Base-by-base conservation (phyloP, 2,329 filamentous ascomycete species). In the Paracoccidioides brasiliensis region DNA sequence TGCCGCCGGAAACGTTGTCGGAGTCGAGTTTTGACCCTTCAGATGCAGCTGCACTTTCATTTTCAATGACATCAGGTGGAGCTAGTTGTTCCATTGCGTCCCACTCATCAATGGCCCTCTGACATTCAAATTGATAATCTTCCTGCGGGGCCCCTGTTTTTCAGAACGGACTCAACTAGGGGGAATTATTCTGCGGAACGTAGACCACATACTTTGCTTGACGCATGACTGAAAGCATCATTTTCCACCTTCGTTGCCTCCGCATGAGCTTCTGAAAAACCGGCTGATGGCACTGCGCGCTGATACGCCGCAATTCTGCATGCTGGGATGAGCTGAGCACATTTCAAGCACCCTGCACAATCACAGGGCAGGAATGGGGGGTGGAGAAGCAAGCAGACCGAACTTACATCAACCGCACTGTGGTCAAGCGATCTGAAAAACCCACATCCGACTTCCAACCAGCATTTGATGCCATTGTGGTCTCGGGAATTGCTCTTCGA, bases 161-260 rank as follows among this genome's bases (percentile, higher is more conserved):
- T 45, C n/a, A 46, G 28, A 46, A 46, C 7, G 30, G 15, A 14
- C 7, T 44, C 22, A 15, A 22, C 8, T 8, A 28, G 6, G n/a
- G 4, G 15, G n/a, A 7, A 5, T 33, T n/a, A 10, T 9, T 22
- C 44, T 10, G n/a, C 40, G 4, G 10, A 38, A 10, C 42, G 22
- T 43, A 22, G 45, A 38, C 7, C 56, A 63, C 64, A 12, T 54
- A 73, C 71, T 64, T 67, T 71, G 5, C 70, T 70, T 37, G 58
- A 59, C 4, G 72, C 70, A 55, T 66, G 61, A 41, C 65, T 61
- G 57, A 71, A 72, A n/a, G 70, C 69, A 52, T 70, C 65, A 37
- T 55, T 65, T 69, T 95, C 90, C 43, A 82, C 72, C 49, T 77
- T 69, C 64, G 85, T 84, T 22, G 87, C 88, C 59, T 80, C 73